Conservation (phyloP, 352 stramenopile genomes). For the Phytopythium sindhum region DNA sequence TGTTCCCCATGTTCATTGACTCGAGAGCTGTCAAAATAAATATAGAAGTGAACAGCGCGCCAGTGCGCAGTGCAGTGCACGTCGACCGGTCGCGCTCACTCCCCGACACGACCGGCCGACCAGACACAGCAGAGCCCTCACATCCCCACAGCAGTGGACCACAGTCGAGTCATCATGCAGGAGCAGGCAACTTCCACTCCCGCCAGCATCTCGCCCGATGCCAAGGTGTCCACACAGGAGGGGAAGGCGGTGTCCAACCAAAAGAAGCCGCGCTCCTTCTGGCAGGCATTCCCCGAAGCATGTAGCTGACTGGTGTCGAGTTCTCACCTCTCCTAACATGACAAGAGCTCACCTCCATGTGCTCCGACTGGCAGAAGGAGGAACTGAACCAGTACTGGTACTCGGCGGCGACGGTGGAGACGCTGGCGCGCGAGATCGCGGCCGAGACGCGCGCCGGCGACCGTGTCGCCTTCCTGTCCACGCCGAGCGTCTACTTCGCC, state of each 20-base stretch:
- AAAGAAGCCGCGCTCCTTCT: slow-evolving; percentile 40
- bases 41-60: background rate
- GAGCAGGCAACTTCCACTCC: background rate
- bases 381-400: slow-evolving; percentile 98
- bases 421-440: slow-evolving; percentile 57
- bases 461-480: slow-evolving; percentile 91
- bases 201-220: background rate
- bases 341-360: background rate
- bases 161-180: background rate
- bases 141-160: too few species aligned
- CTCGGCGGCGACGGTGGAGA: slow-evolving; percentile 82
- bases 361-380: slow-evolving; percentile 63
- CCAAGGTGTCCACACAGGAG: background rate
- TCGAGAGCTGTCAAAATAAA: background rate
- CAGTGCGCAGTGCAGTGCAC: background rate
- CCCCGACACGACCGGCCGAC: background rate
- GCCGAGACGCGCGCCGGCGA: slow-evolving; percentile 39
- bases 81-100: slow-evolving; percentile 2
- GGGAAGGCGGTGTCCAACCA: background rate
- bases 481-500: slow-evolving; percentile 92
- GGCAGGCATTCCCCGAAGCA: slow-evolving; percentile 69
- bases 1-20: background rate
- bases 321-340: too few species aligned
- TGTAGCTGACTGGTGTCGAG: background rate
- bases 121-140: background rate